These are phyloP conservation scores for Backusella tuberculispora DNA, from an alignment of 192 early-diverging fungal genomes.

Conservation along the genomic window DNA sequence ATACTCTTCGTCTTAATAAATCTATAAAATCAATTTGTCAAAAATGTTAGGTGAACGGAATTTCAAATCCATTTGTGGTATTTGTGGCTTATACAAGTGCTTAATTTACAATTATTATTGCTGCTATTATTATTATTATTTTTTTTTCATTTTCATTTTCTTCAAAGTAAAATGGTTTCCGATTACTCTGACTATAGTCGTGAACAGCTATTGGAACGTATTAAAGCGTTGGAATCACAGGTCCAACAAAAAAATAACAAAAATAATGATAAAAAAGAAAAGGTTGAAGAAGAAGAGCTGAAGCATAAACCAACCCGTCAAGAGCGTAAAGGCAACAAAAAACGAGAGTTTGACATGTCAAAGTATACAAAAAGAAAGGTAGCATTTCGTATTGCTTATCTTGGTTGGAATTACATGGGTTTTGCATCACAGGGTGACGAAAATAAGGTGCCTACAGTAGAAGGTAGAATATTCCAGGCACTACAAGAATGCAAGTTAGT, in stretches of 20 bases:
- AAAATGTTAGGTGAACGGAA: too few relatives aligned
- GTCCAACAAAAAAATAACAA: neutral
- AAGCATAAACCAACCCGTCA: neutral
- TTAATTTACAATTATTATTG: neutral
- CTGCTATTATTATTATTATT: neutral
- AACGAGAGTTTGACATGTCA: slow-evolving; percentile 74
- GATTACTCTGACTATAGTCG: neutral
- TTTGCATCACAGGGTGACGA: slow-evolving; percentile 75
- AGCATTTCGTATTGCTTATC: slow-evolving; percentile 88
- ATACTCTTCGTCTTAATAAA: neutral
- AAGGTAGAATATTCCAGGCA: slow-evolving; percentile 85
- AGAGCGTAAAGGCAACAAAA: slow-evolving; percentile 28
- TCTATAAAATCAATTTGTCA: neutral
- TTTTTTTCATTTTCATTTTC: neutral
- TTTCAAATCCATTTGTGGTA: neutral
- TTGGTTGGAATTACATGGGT: slow-evolving; percentile 90
- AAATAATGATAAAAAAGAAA: neutral
- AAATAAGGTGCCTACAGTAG: slow-evolving; percentile 68
- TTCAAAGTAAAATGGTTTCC: slow-evolving; percentile 1
- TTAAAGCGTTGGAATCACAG: neutral
- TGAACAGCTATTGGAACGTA: slow-evolving; percentile 5
- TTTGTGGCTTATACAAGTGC: neutral
- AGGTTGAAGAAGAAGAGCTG: neutral
- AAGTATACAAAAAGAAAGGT: slow-evolving; percentile 77
- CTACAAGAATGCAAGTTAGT: slow-evolving; percentile 80